Conservation (phyloP, 2,329 filamentous ascomycete genomes). For the Cucurbitaria berberidis region DNA sequence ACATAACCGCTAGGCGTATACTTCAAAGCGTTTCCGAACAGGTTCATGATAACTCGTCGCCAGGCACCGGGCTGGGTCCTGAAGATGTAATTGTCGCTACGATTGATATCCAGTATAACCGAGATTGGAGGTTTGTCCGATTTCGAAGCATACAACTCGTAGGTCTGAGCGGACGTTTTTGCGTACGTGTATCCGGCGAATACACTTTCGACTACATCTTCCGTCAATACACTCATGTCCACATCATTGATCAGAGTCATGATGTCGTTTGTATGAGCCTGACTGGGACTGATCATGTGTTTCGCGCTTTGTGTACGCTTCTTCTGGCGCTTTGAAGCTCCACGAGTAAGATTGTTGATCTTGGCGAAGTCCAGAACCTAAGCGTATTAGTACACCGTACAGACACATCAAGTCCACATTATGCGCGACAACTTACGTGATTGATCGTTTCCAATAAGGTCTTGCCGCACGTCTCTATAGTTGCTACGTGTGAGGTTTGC, state of each 20-base stretch:
- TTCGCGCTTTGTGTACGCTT: slow-evolving; percentile 39
- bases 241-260: slow-evolving; percentile 45
- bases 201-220: slow-evolving; percentile 48
- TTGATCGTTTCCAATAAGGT: slow-evolving; percentile 52
- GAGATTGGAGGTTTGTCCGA: slow-evolving; percentile 29
- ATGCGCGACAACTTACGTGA: slow-evolving; percentile 32
- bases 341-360: slow-evolving; percentile 46
- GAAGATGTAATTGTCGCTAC: slow-evolving; percentile 44
- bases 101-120: slow-evolving; percentile 46
- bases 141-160: slow-evolving; percentile 26
- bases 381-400: slow-evolving; percentile 16
- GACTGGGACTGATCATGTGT: slow-evolving; percentile 38
- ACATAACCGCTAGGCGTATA: slow-evolving; percentile 48
- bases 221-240: slow-evolving; percentile 43
- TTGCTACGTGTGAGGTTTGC: slow-evolving; percentile 51
- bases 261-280: slow-evolving; percentile 42
- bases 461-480: slow-evolving; percentile 49
- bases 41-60: slow-evolving; percentile 49
- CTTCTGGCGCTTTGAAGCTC: slow-evolving; percentile 37
- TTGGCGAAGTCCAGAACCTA: slow-evolving; percentile 51
- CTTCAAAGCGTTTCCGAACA: slow-evolving; percentile 50
- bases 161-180: slow-evolving; percentile 35
- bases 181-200: slow-evolving; percentile 47
- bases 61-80: slow-evolving; percentile 48
- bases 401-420: background rate